Base-by-base conservation (phyloP, 1,139 yeast species). In the Lodderomyces parapsilosis region DNA sequence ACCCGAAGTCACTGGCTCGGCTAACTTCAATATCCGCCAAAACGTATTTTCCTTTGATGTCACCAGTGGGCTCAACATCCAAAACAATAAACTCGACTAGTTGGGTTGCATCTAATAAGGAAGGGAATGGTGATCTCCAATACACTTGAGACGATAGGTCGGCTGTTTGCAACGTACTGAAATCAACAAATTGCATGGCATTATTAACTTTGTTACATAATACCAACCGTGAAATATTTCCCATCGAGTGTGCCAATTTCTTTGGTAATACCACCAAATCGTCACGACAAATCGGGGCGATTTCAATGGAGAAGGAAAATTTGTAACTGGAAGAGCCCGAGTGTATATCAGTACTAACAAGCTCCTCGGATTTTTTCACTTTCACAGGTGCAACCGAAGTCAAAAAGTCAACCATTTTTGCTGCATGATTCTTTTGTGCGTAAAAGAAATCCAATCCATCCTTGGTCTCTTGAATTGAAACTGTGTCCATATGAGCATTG, bases 231-330 rank as follows among this genome's bases (percentile, higher is more conserved):
- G 91, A 70, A 46, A 93, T 86, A 60, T 86, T 86, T 49, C 98
- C 96, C 70, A 90, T 63, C 11, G 89, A 78, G 52, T 83, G 80
- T 3, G 99, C 99, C 50, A 93, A 65, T 54, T 82, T 82, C 57
- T 81, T 80, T 24, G 99, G 99, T 50, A 94, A 73, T 38, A 91
- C 86, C 25, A 94, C 96, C 54, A 94, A 76, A 60, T 94, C 99
- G 61, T 93, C 99, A 63, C 95, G 85, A 77, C 99, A 94, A 40
- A 94, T 82, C n/a, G 99, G 99, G 2, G 89, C 96, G 53, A 93
- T 82, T 67, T 93, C 99, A 34, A 91, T 88, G 13, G 98, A 90
- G 60, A 76, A 91, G 8, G 98, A 79, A 62, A 93, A 94, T 66
- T 93, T 93, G 70, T 89, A 93, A 46, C 83, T 80, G 28, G 94